Conservation (phyloP, 164 flowering plant species). For the Cinnamomum chago region DNA sequence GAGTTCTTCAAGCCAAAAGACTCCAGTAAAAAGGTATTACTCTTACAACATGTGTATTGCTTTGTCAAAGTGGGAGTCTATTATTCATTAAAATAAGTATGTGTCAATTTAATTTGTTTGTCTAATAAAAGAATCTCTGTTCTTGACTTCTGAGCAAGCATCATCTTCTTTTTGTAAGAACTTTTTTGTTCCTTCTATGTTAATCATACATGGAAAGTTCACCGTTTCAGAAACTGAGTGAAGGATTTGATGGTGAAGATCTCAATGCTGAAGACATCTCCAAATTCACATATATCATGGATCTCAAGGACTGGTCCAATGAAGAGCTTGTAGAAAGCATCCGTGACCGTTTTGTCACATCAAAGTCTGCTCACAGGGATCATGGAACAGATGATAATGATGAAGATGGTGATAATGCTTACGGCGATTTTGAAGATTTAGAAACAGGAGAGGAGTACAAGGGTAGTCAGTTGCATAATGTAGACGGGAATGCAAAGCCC, state of each 20-base stretch:
- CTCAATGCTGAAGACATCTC: slow-evolving; percentile 68
- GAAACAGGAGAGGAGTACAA: slow-evolving; percentile 70
- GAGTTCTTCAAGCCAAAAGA: slow-evolving; percentile 84
- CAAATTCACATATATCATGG: slow-evolving; percentile 32
- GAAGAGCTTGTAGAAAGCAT: slow-evolving; percentile 50
- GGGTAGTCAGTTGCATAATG: slow-evolving; percentile 19
- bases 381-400: slow-evolving; percentile 25
- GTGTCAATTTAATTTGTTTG: background rate
- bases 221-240: slow-evolving; percentile 40
- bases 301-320: slow-evolving; percentile 52
- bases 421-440: slow-evolving; percentile 92
- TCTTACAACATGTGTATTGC: background rate
- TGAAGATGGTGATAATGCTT: slow-evolving; percentile 45
- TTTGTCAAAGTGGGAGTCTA: background rate
- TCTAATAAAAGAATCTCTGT: background rate
- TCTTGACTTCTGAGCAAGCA: background rate
- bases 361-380: slow-evolving; percentile 67
- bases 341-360: slow-evolving; percentile 89
- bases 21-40: slow-evolving; percentile 51
- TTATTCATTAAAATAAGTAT: background rate
- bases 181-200: background rate
- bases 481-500: slow-evolving; percentile 13
- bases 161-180: background rate
- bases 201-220: background rate
- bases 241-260: slow-evolving; percentile 32